Conservation (phyloP, 2,329 filamentous ascomycete genomes). For the Diaporthe sp. region DNA sequence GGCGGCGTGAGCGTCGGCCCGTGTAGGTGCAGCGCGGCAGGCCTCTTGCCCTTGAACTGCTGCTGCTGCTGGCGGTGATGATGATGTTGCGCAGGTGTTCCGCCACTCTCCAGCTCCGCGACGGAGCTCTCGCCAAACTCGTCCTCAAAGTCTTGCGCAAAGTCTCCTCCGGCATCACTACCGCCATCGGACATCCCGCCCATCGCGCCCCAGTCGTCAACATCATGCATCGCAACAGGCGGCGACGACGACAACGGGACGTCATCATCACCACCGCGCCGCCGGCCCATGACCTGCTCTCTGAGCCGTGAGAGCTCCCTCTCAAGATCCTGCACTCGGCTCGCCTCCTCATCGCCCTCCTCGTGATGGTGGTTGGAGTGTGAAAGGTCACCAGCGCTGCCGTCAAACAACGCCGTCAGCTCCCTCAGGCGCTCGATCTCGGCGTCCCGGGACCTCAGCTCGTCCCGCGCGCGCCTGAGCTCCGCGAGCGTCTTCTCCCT, state of each 20-base stretch:
- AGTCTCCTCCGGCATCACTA: conserved; percentile 15
- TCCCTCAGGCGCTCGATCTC: conserved; percentile 65
- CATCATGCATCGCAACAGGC: not conserved
- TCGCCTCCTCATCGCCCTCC: conserved; percentile 2
- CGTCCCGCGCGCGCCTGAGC: conserved; percentile 61
- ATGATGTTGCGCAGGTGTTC: not conserved
- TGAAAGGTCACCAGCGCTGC: too few species aligned
- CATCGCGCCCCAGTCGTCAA: conserved; percentile 26
- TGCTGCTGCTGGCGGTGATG: conserved; percentile 1
- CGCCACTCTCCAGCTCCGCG: conserved; percentile 23
- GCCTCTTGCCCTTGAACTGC: not conserved
- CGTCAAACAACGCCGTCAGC: conserved; percentile 16
- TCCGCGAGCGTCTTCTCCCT: conserved; percentile 59
- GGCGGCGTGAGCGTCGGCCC: conserved; percentile 37
- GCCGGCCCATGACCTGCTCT: not conserved
- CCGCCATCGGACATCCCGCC: conserved; percentile 35
- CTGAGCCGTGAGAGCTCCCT: conserved; percentile 22
- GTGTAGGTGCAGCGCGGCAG: not conserved
- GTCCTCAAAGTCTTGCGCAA: not conserved
- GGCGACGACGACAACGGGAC: not conserved
- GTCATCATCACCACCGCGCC: not conserved
- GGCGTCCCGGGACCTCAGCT: conserved; percentile 64
- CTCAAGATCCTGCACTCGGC: conserved; percentile 30
- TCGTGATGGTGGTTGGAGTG: not conserved
- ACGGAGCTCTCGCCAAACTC: conserved; percentile 22